These are phyloP conservation scores for Cytospora mali DNA, from an alignment of 2,329 filamentous ascomycete species.

Conservation along the genomic window DNA sequence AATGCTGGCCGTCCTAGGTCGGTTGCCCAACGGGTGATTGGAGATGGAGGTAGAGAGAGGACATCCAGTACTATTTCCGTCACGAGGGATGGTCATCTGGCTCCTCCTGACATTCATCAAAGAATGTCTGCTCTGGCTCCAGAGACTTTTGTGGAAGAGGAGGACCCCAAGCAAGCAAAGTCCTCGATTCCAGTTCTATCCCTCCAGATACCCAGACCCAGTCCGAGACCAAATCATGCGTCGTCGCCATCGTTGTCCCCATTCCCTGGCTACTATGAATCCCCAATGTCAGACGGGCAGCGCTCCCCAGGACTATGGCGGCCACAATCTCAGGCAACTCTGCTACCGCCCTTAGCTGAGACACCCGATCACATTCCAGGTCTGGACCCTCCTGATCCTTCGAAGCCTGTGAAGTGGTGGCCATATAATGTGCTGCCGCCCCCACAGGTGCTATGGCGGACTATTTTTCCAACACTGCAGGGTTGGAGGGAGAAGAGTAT, in stretches of 20 bases:
- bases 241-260: slow-evolving; percentile 58
- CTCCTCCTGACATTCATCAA: slow-evolving; percentile 34
- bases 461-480: slow-evolving; percentile 84
- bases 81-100: slow-evolving; percentile 37
- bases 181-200: slow-evolving; percentile 28
- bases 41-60: slow-evolving; percentile 35
- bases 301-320: slow-evolving; percentile 40
- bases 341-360: slow-evolving; percentile 48
- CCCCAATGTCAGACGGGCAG: slow-evolving; percentile 40
- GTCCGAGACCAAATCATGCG: slow-evolving; percentile 45
- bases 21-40: slow-evolving; percentile 33
- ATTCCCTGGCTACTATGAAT: slow-evolving; percentile 71
- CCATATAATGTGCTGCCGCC: slow-evolving; percentile 73
- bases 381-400: slow-evolving; percentile 42
- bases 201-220: slow-evolving; percentile 52
- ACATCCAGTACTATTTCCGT: slow-evolving; percentile 32
- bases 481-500: slow-evolving; percentile 80
- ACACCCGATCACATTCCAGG: slow-evolving; percentile 41
- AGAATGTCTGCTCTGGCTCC: slow-evolving; percentile 27
- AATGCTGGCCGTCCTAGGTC: slow-evolving; percentile 13
- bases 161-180: slow-evolving; percentile 9
- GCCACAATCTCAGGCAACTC: slow-evolving; percentile 57
- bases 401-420: slow-evolving; percentile 72
- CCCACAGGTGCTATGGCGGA: slow-evolving; percentile 70
- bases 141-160: slow-evolving; percentile 28